Conservation (phyloP, 2,329 filamentous ascomycete genomes). For the Colletotrichum costaricense region DNA sequence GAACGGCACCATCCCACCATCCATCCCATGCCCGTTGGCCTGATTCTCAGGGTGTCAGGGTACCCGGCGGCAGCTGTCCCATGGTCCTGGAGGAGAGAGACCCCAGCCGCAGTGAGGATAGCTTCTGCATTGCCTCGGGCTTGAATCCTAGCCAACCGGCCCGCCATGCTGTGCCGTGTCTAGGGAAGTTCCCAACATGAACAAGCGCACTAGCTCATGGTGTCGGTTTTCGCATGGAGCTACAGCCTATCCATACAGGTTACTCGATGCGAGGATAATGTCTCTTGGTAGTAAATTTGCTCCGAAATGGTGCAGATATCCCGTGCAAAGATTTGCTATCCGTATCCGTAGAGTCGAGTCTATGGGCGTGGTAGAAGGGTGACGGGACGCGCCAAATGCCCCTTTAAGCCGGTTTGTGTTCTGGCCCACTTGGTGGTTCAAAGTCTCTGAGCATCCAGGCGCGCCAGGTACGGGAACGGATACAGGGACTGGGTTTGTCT, state of each 20-base stretch:
- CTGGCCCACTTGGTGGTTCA: constrained; percentile 3
- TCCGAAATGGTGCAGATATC: too few relatives aligned
- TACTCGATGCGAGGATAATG: not conserved
- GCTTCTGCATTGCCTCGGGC: not conserved
- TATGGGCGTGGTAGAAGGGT: too few relatives aligned
- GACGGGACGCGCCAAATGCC: constrained; percentile 20
- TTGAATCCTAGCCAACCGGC: not conserved
- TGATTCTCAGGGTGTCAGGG: not conserved
- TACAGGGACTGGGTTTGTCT: constrained; percentile 2
- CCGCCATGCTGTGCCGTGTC: not conserved
- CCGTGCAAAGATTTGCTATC: too few relatives aligned
- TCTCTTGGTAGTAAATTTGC: not conserved
- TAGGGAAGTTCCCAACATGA: not conserved
- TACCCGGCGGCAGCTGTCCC: constrained; percentile 1
- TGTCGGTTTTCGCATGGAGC: not conserved
- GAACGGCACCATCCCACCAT: not conserved
- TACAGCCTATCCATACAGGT: too few relatives aligned
- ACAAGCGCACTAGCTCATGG: not conserved
- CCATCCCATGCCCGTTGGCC: not conserved
- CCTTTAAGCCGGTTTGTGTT: not conserved
- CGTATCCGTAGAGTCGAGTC: too few relatives aligned
- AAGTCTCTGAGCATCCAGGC: not conserved
- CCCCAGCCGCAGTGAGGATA: constrained; percentile 2
- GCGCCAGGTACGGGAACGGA: not conserved
- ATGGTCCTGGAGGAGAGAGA: constrained; percentile 5